These are phyloP conservation scores for Lasiodiplodia theobromae DNA, from an alignment of 2,329 filamentous ascomycete species.

Conservation along the genomic window DNA sequence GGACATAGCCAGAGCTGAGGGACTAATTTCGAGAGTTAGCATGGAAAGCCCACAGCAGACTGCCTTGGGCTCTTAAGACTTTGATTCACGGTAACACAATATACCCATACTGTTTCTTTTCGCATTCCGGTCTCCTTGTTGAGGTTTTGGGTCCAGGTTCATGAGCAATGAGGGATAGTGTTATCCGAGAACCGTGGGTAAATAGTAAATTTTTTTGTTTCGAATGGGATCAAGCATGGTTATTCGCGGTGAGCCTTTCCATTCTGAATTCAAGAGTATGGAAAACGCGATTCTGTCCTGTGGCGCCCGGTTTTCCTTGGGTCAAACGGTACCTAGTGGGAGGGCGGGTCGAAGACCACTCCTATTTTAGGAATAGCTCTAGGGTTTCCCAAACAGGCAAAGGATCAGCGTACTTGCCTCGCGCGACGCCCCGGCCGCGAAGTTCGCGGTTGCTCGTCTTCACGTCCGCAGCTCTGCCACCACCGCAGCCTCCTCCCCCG, in stretches of 20 bases:
- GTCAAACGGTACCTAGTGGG: not conserved
- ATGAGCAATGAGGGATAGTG: not conserved
- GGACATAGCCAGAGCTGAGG: slow-evolving; percentile 21
- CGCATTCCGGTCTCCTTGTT: not conserved
- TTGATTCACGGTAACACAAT: not conserved
- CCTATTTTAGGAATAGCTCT: not conserved
- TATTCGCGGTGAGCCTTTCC: not conserved
- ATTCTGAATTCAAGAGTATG: not conserved
- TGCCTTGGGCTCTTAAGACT: not conserved
- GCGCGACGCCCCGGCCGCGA: slow-evolving; percentile 16
- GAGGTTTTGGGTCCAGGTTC: not conserved
- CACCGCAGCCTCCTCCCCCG: not conserved
- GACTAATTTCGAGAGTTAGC: slow-evolving; percentile 19
- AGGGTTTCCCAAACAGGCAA: slow-evolving; percentile 5
- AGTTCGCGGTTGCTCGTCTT: slow-evolving; percentile 53
- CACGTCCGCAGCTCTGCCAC: slow-evolving; percentile 52
- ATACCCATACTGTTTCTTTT: slow-evolving; percentile 4
- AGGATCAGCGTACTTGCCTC: slow-evolving; percentile 45
- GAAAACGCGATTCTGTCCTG: not conserved
- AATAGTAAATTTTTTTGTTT: not conserved
- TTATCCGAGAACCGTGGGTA: not conserved
- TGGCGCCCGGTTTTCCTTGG: not conserved
- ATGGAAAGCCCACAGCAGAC: slow-evolving; percentile 6
- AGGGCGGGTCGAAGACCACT: not conserved
- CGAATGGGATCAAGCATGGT: not conserved